Evolutionary conservation across 2,329 filamentous ascomycete genomes (phyloP).

Genomic region (Chrysoporthe austroafricana): DNA sequence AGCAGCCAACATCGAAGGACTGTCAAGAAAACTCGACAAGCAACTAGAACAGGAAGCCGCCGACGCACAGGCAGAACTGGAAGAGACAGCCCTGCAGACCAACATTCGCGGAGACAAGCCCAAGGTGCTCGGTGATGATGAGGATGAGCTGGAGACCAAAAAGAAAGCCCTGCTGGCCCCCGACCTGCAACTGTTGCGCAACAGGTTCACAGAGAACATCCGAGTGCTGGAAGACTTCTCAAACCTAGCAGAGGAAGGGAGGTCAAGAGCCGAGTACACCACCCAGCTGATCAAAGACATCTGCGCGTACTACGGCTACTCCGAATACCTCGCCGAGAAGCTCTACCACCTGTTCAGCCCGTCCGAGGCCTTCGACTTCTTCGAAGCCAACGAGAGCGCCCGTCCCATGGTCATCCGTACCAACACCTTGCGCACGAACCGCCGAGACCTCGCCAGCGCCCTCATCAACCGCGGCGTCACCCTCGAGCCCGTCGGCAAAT

Average conservation of each 20-base stretch:
- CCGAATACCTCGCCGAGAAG: constrained; percentile 92
- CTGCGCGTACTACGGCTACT: constrained; percentile 96
- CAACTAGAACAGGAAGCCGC: constrained; percentile 77
- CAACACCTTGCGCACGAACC: constrained; percentile 83
- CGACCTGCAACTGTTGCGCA: constrained; percentile 85
- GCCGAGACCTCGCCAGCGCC: constrained; percentile 83
- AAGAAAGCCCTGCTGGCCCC: constrained; percentile 70
- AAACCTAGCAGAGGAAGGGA: constrained; percentile 76
- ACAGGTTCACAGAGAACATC: constrained; percentile 89
- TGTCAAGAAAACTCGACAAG: constrained; percentile 83
- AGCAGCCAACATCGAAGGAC: constrained; percentile 91
- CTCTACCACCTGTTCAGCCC: constrained; percentile 91
- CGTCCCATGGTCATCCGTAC: constrained; percentile 95
- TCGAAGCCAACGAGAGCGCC: constrained; percentile 96
- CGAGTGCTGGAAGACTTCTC: constrained; percentile 88
- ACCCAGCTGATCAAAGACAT: constrained; percentile 87
- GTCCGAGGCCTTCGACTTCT: constrained; percentile 94
- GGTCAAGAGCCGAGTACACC: constrained; percentile 87
- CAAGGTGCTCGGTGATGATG: constrained; percentile 39
- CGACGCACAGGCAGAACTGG: constrained; percentile 82
- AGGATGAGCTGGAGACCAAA: constrained; percentile 46
- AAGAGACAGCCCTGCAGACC: constrained; percentile 85
- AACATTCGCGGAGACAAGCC: constrained; percentile 73
- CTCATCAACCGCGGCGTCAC: constrained; percentile 96
- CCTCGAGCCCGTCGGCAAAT: constrained; percentile 95